A percentile compares a stretch with the other conserved stretches of the same genome.
Conservation (phyloP, 2,329 filamentous ascomycete genomes). For the Penicillium hordei region DNA sequence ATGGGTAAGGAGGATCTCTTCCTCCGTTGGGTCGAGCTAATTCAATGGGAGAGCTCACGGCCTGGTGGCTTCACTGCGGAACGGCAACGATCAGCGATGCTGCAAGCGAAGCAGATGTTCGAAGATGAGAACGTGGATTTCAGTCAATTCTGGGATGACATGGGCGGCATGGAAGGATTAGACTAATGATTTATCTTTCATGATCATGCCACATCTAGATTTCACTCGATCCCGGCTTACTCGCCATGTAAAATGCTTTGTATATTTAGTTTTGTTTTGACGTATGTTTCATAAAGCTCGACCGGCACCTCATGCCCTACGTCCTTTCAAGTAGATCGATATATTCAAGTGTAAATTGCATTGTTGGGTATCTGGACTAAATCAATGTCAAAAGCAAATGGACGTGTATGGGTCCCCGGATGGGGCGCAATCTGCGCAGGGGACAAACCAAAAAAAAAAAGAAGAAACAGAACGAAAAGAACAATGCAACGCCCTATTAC, state of each 20-base stretch:
- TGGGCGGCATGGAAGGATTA: slow-evolving; percentile 56
- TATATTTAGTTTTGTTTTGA: neutral
- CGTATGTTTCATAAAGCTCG: neutral
- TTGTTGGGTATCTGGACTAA: slow-evolving; percentile 23
- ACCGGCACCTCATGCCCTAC: neutral
- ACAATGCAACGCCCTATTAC: neutral
- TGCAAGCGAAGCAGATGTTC: slow-evolving; percentile 75
- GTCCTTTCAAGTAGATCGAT: neutral
- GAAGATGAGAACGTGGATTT: slow-evolving; percentile 75
- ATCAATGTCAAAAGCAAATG: slow-evolving; percentile 8
- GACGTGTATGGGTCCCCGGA: neutral
- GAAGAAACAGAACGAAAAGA: neutral
- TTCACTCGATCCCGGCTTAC: neutral
- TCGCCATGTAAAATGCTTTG: neutral
- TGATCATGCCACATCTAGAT: neutral
- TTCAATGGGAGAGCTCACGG: slow-evolving; percentile 79
- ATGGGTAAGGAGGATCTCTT: slow-evolving; percentile 87
- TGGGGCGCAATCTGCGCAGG: neutral
- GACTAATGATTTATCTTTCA: neutral
- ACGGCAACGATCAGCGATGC: slow-evolving; percentile 68
- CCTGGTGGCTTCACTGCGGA: slow-evolving; percentile 77
- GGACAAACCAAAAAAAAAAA: neutral
- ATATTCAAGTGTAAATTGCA: slow-evolving; percentile 7
- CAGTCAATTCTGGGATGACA: slow-evolving; percentile 72
- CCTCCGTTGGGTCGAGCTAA: slow-evolving; percentile 87